These are phyloP conservation scores for Piedraia hortae DNA, from an alignment of 2,329 filamentous ascomycete species.

Conservation along the genomic window DNA sequence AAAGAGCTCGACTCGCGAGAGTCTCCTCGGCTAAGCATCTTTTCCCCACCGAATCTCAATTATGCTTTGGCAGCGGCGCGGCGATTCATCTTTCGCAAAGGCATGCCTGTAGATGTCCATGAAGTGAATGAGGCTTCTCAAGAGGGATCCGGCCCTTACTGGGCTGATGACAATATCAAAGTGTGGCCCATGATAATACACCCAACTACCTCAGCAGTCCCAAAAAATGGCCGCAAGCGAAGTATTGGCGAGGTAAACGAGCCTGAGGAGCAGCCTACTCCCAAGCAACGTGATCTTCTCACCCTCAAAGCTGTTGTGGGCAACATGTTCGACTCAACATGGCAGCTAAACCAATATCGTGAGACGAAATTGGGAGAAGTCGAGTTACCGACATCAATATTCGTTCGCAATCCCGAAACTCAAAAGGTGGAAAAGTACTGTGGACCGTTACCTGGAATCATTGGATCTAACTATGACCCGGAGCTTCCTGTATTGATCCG, in stretches of 20 bases:
- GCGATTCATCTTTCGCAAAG: constrained; percentile 62
- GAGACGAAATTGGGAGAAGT: constrained; percentile 40
- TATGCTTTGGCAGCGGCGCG: constrained; percentile 61
- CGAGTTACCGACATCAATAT: constrained; percentile 39
- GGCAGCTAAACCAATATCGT: constrained; percentile 41
- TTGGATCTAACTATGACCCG: constrained; percentile 17
- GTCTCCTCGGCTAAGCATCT: constrained; percentile 29
- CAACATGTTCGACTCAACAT: constrained; percentile 54
- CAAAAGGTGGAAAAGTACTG: constrained; percentile 40
- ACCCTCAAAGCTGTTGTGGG: constrained; percentile 33
- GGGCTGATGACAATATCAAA: constrained; percentile 45
- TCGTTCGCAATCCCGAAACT: constrained; percentile 32
- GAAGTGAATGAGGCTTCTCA: constrained; percentile 27
- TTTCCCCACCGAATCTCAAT: constrained; percentile 54
- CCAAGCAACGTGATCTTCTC: constrained; percentile 12
- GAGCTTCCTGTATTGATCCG: constrained; percentile 46
- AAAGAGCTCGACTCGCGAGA: constrained; percentile 11
- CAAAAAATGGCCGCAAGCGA: constrained; percentile 12
- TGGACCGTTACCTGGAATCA: constrained; percentile 33
- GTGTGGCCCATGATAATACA: constrained; percentile 56
- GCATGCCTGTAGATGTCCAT: constrained; percentile 41
- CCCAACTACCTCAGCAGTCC: constrained; percentile 3
- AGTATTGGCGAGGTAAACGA: constrained; percentile 12
- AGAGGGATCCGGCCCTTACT: constrained; percentile 29
- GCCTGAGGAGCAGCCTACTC: constrained; percentile 11